Evolutionary conservation across 768 basidiomycete species (phyloP).

Genomic region (Russula ochroleuca): DNA sequence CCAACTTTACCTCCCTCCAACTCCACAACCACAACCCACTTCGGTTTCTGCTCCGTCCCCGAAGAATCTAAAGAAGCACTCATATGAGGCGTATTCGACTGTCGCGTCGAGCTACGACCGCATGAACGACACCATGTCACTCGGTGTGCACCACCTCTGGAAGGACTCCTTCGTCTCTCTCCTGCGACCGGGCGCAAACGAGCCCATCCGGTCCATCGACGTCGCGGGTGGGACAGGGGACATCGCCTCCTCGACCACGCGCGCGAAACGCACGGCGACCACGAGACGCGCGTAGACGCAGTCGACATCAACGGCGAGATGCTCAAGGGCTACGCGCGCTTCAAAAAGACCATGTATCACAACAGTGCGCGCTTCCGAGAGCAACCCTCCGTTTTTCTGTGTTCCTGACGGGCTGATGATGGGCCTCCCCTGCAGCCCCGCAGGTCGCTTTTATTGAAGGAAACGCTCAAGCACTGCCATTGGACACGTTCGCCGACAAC

Average conservation of each 20-base stretch:
- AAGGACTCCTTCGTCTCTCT: constrained; percentile 86
- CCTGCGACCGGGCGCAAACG: constrained; percentile 71
- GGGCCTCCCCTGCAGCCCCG: constrained; percentile 51
- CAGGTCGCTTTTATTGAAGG: constrained; percentile 91
- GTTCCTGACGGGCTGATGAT: constrained; percentile 15
- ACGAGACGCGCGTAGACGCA: constrained; percentile 84
- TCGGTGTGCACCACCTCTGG: constrained; percentile 96
- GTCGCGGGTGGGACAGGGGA: constrained; percentile 98
- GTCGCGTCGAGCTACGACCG: constrained; percentile 94
- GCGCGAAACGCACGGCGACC: constrained; percentile 80
- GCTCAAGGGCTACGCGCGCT: constrained; percentile 83
- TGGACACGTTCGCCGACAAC: constrained; percentile 66
- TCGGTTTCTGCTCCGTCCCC: constrained; percentile 88
- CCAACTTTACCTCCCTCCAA: constrained; percentile 5
- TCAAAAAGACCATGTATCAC: constrained; percentile 98
- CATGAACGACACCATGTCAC: constrained; percentile 99
- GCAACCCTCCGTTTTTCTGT: background rate
- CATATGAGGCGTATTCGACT: constrained; percentile 91
- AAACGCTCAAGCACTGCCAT: constrained; percentile 80
- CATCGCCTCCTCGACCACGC: constrained; percentile 93
- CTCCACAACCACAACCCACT: constrained; percentile 63
- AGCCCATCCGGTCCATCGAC: constrained; percentile 79
- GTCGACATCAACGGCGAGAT: constrained; percentile 95
- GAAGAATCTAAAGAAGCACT: constrained; percentile 83
- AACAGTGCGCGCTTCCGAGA: constrained; percentile 59